These are phyloP conservation scores for Chrysoporthe cubensis DNA, from an alignment of 2,329 filamentous ascomycete species.

Conservation along the genomic window DNA sequence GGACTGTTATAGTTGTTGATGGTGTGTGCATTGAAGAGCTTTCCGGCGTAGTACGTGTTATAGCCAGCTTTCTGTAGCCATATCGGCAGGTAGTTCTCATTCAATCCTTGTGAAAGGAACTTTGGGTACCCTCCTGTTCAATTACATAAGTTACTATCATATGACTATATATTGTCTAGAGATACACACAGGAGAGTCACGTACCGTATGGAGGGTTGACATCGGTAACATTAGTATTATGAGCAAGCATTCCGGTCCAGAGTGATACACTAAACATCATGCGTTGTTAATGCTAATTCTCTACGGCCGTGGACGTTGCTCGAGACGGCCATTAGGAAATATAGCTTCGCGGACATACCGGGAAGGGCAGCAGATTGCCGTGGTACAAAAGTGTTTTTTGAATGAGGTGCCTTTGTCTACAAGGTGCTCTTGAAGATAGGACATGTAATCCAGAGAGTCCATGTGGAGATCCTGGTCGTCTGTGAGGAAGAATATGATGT, in stretches of 20 bases:
- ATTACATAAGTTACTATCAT: not conserved
- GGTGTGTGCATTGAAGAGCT: constrained; percentile 69
- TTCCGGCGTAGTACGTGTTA: constrained; percentile 72
- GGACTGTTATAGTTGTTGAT: constrained; percentile 61
- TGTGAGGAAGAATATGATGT: constrained; percentile 66
- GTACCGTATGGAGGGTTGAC: constrained; percentile 59
- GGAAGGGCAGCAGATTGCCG: constrained; percentile 64
- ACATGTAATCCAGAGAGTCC: constrained; percentile 62
- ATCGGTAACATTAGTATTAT: constrained; percentile 70
- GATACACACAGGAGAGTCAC: constrained; percentile 27
- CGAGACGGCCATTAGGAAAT: not conserved
- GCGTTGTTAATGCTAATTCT: not conserved
- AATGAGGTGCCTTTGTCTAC: constrained; percentile 59
- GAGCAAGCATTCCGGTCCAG: constrained; percentile 64
- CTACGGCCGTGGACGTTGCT: too few relatives aligned
- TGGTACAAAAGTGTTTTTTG: constrained; percentile 62
- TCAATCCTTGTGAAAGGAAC: constrained; percentile 66
- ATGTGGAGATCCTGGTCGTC: constrained; percentile 69
- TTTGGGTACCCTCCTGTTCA: constrained; percentile 63
- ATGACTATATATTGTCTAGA: not conserved
- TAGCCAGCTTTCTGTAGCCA: constrained; percentile 72
- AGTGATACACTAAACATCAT: constrained; percentile 50
- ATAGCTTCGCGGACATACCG: constrained; percentile 34
- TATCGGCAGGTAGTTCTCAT: constrained; percentile 69
- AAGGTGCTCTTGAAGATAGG: constrained; percentile 56